Base-by-base conservation (phyloP, 176 grass and related monocot genomes). In the Oropetium thomaeum region DNA sequence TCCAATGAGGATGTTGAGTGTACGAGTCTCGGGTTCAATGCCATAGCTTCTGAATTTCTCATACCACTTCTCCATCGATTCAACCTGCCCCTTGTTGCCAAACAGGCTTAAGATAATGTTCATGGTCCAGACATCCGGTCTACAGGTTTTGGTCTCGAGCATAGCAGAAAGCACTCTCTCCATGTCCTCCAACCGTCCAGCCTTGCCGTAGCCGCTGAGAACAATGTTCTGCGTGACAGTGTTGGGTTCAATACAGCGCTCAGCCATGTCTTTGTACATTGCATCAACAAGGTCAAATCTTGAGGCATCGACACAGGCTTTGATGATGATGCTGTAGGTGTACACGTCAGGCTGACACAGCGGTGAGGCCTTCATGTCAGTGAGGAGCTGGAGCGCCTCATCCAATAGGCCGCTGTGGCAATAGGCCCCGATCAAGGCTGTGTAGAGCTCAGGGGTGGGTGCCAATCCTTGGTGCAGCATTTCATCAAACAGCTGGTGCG, bases 71-170 rank as follows among this genome's bases (percentile, higher is more conserved):
- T 98, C 95, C 95, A 94, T 98, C 27, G 77, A 41, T 10, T 86
- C 88, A 33, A 92, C 32, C 62, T 88, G 86, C 5, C 95, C 90
- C 38, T 9, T 79, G 51, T 92, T 94, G 44, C 95, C 91, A 84
- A 98, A 98, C 49, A 98, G 62, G 81, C 91, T 89, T 27, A 98
- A 47, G 73, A 98, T 93, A 55, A 98, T 87, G 69, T 98, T 94
- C 95, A 94, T 98, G 43, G 95, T 93, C 91, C 95, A 98, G 17
- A 94, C 86, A 75, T 97, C 95, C 0, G 95, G 95, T 58, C 89
- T 92, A 68, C 90, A 85, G 57, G 60, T 49, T n/a, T 43, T 29
- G 75, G 80, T 89, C 5, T 87, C 84, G 0, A 97, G 88, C 95
- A 97, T 97, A 7, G 71, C 74, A 15, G 83, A 79, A 0, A 97